Evolutionary conservation across 495 filamentous ascomycete species (phyloP).

Genomic region (Penicillium maclennaniae): DNA sequence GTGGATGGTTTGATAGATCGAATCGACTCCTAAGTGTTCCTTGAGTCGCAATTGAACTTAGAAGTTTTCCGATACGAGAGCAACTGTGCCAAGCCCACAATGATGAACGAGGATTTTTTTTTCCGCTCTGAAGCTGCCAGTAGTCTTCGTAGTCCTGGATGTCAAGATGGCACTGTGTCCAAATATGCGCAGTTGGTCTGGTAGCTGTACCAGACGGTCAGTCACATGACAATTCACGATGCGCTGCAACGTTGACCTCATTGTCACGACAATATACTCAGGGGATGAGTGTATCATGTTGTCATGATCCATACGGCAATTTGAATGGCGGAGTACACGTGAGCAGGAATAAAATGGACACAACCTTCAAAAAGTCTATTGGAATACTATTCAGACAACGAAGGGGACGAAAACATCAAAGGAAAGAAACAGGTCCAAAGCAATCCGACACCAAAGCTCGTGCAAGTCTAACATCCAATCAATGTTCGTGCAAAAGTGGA

Average conservation of each 20-base stretch:
- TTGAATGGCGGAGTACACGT: not conserved
- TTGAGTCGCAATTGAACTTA: too few relatives aligned
- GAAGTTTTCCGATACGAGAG: too few relatives aligned
- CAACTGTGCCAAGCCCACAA: too few relatives aligned
- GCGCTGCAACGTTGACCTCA: not conserved
- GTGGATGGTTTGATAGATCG: too few relatives aligned
- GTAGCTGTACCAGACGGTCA: not conserved
- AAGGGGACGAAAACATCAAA: constrained; percentile 17
- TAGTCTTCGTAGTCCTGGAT: too few relatives aligned
- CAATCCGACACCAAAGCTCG: constrained; percentile 31
- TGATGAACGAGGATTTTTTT: too few relatives aligned
- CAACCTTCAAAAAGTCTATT: constrained; percentile 26
- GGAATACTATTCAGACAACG: constrained; percentile 27
- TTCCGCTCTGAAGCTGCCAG: too few relatives aligned
- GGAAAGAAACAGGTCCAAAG: constrained; percentile 20
- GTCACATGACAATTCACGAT: not conserved
- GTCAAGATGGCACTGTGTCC: too few relatives aligned
- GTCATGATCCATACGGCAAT: not conserved
- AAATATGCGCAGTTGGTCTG: too few relatives aligned
- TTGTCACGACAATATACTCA: not conserved
- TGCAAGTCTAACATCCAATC: constrained; percentile 30
- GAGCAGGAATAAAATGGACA: not conserved
- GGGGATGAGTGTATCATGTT: not conserved
- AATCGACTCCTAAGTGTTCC: too few relatives aligned
- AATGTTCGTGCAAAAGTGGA: constrained; percentile 21